Base-by-base conservation (phyloP, 75 land plant genomes). In the Pinus tabuliformis region DNA sequence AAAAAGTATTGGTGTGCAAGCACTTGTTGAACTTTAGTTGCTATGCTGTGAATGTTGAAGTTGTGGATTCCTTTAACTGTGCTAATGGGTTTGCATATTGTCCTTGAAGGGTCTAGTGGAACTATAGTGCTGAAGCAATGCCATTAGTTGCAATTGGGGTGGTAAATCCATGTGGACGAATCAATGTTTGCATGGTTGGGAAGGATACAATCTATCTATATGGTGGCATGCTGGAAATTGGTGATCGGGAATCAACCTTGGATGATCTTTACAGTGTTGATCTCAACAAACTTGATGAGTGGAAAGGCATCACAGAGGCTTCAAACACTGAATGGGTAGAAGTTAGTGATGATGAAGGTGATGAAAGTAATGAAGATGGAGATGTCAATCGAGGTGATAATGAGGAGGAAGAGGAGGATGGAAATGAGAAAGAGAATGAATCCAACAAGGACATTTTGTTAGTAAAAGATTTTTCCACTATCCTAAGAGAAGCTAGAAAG, bases 171-270 rank as follows among this genome's bases (percentile, higher is more conserved):
- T 92, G 93, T 87, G 97, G 94, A 11, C 91, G 98, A 12, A 96
- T 96, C 42, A 94, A 96, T 82, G 79, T 88, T 74, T 87, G 90
- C 77, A 86, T 89, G 93, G 91, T 96, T 57, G 99, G 88, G 22
- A 86, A 72, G 75, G 99, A 96, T 81, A 94, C 88, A 42, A 76
- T 96, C 36, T 94, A 94, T 73, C 70, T 96, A 3, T 96, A 94
- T 85, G 99, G 99, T 60, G 97, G 99, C 62, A 91, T 92, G 91
- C 89, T 93, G 97, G 99, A 96, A 84, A 72, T 87, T 71, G 96
- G 88, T 77, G 99, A 96, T 81, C 83, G 77, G 58, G 99, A 94
- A 78, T 86, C 94, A 63, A 94, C 95, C 21, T 26, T 97, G 74
- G 98, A 97, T 86, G 99, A 94, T 84, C 75, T 97, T 28, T 92